Evolutionary conservation across 352 stramenopile genomes (phyloP).

Genomic region (Globisporangium spiculum): DNA sequence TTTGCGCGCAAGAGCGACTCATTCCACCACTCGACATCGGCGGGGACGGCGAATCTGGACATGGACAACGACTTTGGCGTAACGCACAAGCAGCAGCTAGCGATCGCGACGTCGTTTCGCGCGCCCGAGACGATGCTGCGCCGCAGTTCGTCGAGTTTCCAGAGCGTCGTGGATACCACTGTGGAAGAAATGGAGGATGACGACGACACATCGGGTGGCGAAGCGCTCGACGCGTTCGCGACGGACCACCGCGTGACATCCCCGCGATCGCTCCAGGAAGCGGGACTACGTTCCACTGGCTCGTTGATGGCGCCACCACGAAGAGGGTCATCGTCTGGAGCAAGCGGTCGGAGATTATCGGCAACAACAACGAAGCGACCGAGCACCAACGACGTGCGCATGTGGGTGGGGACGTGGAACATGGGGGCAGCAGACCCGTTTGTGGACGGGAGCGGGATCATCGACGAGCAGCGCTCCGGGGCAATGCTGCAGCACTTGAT

Average conservation of each 20-base stretch:
- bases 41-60: constrained; percentile 17
- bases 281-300: constrained; percentile 39
- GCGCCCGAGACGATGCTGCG: constrained; percentile 20
- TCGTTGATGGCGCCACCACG: constrained; percentile 30
- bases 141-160: constrained; percentile 22
- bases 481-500: constrained; percentile 75
- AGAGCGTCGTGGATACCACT: constrained; percentile 26
- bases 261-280: constrained; percentile 63
- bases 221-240: constrained; percentile 2
- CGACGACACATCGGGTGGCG: constrained; percentile 8
- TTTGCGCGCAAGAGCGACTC: constrained; percentile 51
- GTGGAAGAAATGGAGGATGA: constrained; percentile 34
- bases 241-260: constrained; percentile 38
- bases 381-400: constrained; percentile 49
- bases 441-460: constrained; percentile 61
- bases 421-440: constrained; percentile 82
- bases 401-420: constrained; percentile 89
- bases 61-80: constrained; percentile 33
- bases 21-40: constrained; percentile 35
- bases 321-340: neutral
- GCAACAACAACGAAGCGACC: constrained; percentile 25
- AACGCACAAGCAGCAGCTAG: constrained; percentile 39
- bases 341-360: constrained; percentile 6
- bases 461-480: constrained; percentile 69
- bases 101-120: constrained; percentile 35